These are phyloP conservation scores for Mycena amicta DNA, from an alignment of 768 basidiomycete species.

Conservation along the genomic window DNA sequence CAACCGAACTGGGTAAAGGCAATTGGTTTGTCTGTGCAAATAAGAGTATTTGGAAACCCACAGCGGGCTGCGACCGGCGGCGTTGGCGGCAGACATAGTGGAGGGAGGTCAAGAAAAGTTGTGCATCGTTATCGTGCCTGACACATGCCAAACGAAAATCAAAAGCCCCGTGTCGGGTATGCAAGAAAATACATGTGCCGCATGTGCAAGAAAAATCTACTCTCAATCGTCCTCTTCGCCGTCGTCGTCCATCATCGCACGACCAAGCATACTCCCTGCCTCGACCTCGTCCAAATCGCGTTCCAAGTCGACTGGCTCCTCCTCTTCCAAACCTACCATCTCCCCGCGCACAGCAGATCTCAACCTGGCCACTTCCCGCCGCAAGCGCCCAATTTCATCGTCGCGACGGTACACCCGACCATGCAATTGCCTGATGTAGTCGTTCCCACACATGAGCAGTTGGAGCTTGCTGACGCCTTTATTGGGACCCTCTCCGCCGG, in stretches of 20 bases:
- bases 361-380: conserved; percentile 67
- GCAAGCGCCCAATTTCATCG: conserved; percentile 68
- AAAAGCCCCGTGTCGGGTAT: too few relatives aligned
- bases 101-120: neutral
- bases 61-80: conserved; percentile 1
- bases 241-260: conserved; percentile 18
- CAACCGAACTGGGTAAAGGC: conserved; percentile 46
- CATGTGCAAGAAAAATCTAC: too few relatives aligned
- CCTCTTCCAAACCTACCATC: conserved; percentile 27
- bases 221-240: conserved; percentile 16
- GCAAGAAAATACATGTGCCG: too few relatives aligned
- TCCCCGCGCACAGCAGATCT: conserved; percentile 40
- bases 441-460: conserved; percentile 87
- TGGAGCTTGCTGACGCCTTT: conserved; percentile 94
- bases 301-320: conserved; percentile 43
- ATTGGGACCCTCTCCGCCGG: conserved; percentile 89
- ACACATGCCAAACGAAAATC: too few relatives aligned
- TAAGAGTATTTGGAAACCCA: neutral
- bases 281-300: conserved; percentile 63
- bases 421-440: conserved; percentile 79
- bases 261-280: conserved; percentile 24
- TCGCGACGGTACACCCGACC: conserved; percentile 80
- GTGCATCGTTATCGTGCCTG: conserved; percentile 1
- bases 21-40: neutral
- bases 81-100: neutral